phyloP scores from a whole-genome alignment of 2,329 filamentous ascomycete genomes.

The Talaromyces sp. region DNA sequence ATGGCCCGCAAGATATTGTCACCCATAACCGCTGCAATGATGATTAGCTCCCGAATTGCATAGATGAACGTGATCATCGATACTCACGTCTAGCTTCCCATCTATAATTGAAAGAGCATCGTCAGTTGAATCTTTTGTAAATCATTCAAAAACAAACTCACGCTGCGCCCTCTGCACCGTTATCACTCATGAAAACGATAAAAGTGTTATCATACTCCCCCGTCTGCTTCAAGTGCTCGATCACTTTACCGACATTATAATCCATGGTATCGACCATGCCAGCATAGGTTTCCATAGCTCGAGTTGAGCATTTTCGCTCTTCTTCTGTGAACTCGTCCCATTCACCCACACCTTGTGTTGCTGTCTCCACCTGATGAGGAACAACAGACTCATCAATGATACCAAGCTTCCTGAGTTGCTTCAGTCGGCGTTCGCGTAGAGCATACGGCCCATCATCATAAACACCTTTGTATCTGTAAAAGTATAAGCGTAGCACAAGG shows the following conservation, averaged over 20 bases:
- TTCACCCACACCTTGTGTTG: slow-evolving; percentile 4
- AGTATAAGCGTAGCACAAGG: slow-evolving; percentile 35
- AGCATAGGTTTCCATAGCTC: slow-evolving; percentile 41
- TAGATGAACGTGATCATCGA: background rate
- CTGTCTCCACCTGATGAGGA: slow-evolving; percentile 16
- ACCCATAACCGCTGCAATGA: slow-evolving; percentile 32
- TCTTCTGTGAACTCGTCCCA: slow-evolving; percentile 20
- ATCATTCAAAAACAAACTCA: too few relatives aligned
- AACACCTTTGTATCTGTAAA: slow-evolving; percentile 16
- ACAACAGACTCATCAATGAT: slow-evolving; percentile 32
- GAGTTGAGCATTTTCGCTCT: slow-evolving; percentile 28
- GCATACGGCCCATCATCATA: slow-evolving; percentile 55
- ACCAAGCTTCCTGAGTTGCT: slow-evolving; percentile 48
- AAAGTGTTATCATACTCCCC: slow-evolving; percentile 41
- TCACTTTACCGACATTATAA: slow-evolving; percentile 34
- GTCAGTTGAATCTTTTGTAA: too few relatives aligned
- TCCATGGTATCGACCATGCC: slow-evolving; percentile 42
- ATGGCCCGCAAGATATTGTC: slow-evolving; percentile 34
- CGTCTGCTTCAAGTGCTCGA: slow-evolving; percentile 32
- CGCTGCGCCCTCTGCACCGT: slow-evolving; percentile 40
- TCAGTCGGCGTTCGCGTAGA: slow-evolving; percentile 47
- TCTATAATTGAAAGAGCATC: background rate
- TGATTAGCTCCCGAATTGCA: background rate
- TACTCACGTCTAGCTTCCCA: slow-evolving; percentile 19
- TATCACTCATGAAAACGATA: slow-evolving; percentile 44